Conservation (phyloP, 1,139 yeast genomes). For the Lodderomyces oxycetoniae region DNA sequence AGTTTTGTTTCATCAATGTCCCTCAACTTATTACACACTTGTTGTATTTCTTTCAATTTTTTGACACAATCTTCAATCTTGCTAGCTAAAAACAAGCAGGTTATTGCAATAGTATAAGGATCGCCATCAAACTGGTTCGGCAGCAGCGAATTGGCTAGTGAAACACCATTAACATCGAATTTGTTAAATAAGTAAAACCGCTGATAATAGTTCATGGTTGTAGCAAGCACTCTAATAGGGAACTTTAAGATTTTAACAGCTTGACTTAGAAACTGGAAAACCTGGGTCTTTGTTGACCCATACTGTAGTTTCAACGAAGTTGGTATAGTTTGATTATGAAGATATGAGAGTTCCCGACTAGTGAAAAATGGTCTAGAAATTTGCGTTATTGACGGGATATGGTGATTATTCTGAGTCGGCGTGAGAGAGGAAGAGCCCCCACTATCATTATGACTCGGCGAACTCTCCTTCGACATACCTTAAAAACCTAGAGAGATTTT, state of each 20-base stretch:
- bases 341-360: constrained; percentile 47
- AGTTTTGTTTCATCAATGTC: constrained; percentile 24
- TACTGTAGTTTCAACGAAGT: constrained; percentile 45
- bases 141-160: background rate
- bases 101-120: constrained; percentile 56
- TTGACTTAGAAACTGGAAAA: constrained; percentile 52
- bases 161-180: constrained; percentile 36
- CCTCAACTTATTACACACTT: constrained; percentile 37
- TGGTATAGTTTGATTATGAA: constrained; percentile 50
- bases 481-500: no score
- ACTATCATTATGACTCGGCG: constrained; percentile 8
- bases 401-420: constrained; percentile 1
- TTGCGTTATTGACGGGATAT: constrained; percentile 29
- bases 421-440: constrained; percentile 3
- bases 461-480: constrained; percentile 10
- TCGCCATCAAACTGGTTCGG: constrained; percentile 21
- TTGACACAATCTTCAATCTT: constrained; percentile 90
- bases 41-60: constrained; percentile 59
- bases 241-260: constrained; percentile 52
- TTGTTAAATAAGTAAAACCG: constrained; percentile 61
- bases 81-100: constrained; percentile 74
- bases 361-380: constrained; percentile 66
- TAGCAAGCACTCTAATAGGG: constrained; percentile 62
- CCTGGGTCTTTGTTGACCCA: constrained; percentile 49
- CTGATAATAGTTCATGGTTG: constrained; percentile 69